phyloP scores from a whole-genome alignment of 106 monocot genomes.

The Dendrobium chrysotoxum region DNA sequence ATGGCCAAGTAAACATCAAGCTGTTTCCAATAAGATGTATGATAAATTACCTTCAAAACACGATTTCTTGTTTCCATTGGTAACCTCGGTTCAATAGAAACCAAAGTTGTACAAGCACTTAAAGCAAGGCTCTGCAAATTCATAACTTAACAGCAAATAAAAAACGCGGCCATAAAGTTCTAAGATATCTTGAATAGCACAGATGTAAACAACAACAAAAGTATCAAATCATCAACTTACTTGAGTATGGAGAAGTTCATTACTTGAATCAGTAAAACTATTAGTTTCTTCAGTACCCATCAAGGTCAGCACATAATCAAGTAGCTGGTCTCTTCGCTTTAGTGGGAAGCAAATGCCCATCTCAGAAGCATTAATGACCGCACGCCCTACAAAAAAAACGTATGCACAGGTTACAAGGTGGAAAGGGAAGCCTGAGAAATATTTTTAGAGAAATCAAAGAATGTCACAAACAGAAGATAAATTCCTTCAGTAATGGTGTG shows the following conservation, averaged over 20 bases:
- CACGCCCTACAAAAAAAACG: constrained; percentile 37
- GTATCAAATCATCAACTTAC: constrained; percentile 26
- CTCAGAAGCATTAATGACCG: constrained; percentile 91
- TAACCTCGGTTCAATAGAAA: constrained; percentile 80
- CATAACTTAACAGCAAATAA: background rate
- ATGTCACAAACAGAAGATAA: background rate
- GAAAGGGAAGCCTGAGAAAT: background rate
- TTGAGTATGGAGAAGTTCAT: constrained; percentile 83
- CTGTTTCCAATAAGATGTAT: background rate
- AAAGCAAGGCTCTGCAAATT: constrained; percentile 86
- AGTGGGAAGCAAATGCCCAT: constrained; percentile 85
- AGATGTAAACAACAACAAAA: background rate
- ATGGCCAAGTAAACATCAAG: constrained; percentile 1
- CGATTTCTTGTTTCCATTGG: constrained; percentile 89
- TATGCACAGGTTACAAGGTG: background rate
- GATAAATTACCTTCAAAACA: constrained; percentile 74
- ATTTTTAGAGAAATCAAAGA: background rate
- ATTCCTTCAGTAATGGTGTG: background rate
- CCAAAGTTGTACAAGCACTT: constrained; percentile 90
- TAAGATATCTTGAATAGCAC: background rate
- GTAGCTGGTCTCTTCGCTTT: constrained; percentile 82
- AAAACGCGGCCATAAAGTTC: background rate
- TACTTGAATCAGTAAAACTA: constrained; percentile 48
- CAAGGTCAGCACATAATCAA: constrained; percentile 89
- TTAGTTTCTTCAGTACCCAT: constrained; percentile 89